Conservation (phyloP, 768 basidiomycete genomes). For the Amanita rimosa region DNA sequence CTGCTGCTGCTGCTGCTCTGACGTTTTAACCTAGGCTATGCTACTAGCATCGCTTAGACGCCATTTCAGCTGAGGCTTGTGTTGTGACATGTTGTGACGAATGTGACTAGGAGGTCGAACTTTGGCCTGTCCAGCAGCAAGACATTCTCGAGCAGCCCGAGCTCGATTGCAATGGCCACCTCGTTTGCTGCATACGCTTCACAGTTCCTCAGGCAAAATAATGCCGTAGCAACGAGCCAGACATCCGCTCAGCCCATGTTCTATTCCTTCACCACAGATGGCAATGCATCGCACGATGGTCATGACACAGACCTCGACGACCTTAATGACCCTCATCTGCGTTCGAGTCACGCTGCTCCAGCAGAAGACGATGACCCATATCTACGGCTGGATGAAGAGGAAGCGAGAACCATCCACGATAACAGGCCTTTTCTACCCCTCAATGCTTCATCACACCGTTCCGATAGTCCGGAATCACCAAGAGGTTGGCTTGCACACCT, state of each 20-base stretch:
- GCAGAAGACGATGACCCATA: constrained; percentile 69
- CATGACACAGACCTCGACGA: constrained; percentile 52
- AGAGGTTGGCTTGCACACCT: constrained; percentile 70
- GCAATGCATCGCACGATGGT: constrained; percentile 42
- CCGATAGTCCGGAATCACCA: constrained; percentile 24
- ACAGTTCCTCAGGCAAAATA: constrained; percentile 55
- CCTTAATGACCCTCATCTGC: constrained; percentile 67
- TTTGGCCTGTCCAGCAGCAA: too few relatives aligned
- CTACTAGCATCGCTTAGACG: too few relatives aligned
- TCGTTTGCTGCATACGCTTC: constrained; percentile 79
- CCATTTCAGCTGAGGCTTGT: too few relatives aligned
- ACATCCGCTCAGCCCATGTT: constrained; percentile 72
- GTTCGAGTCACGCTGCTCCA: constrained; percentile 19
- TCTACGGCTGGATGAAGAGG: constrained; percentile 64
- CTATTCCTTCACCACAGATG: constrained; percentile 76
- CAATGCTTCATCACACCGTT: constrained; percentile 22
- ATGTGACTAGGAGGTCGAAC: background rate
- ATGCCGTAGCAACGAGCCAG: constrained; percentile 30
- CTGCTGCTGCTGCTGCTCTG: too few relatives aligned
- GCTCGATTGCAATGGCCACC: constrained; percentile 32
- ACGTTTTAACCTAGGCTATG: too few relatives aligned
- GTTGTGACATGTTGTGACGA: background rate
- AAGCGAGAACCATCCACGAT: constrained; percentile 20
- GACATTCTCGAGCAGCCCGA: constrained; percentile 6
- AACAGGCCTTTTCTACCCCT: constrained; percentile 22